These are phyloP conservation scores for Delonix regia DNA, from an alignment of 306 rosid species.

Conservation along the genomic window DNA sequence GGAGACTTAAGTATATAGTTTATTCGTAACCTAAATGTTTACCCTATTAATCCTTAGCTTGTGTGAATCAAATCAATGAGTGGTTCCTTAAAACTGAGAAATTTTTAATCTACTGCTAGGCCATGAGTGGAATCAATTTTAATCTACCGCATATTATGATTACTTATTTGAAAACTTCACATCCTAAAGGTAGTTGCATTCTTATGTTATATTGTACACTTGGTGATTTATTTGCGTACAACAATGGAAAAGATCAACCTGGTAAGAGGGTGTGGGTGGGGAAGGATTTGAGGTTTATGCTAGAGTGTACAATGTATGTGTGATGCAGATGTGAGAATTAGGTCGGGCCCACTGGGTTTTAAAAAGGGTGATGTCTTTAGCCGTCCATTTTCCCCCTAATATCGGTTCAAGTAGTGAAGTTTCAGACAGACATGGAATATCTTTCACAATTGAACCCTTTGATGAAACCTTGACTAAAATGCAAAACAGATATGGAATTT, in stretches of 20 bases:
- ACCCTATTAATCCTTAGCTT: slow-evolving; percentile 1
- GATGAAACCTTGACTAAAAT: too few species aligned
- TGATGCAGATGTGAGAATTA: neutral
- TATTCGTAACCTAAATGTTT: neutral
- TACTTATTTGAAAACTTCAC: neutral
- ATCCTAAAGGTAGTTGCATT: neutral
- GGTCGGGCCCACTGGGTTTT: neutral
- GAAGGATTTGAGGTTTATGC: neutral
- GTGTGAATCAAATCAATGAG: neutral
- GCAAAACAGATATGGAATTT: too few species aligned
- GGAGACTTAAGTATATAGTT: neutral
- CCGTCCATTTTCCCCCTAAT: neutral
- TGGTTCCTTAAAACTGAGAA: slow-evolving; percentile 6
- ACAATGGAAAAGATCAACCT: neutral
- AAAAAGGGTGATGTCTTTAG: neutral
- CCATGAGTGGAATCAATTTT: slow-evolving; percentile 2
- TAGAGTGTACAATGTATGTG: neutral
- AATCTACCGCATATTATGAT: neutral
- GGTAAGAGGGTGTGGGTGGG: neutral
- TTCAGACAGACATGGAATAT: neutral
- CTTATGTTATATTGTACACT: neutral
- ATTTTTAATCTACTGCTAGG: slow-evolving; percentile 8
- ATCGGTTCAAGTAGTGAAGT: neutral
- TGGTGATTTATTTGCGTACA: neutral
- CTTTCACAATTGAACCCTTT: neutral